A percentile compares a stretch with the other conserved stretches of the same genome.
Conservation (phyloP, 106 monocot genomes). For the Dendrobium chrysotoxum region DNA sequence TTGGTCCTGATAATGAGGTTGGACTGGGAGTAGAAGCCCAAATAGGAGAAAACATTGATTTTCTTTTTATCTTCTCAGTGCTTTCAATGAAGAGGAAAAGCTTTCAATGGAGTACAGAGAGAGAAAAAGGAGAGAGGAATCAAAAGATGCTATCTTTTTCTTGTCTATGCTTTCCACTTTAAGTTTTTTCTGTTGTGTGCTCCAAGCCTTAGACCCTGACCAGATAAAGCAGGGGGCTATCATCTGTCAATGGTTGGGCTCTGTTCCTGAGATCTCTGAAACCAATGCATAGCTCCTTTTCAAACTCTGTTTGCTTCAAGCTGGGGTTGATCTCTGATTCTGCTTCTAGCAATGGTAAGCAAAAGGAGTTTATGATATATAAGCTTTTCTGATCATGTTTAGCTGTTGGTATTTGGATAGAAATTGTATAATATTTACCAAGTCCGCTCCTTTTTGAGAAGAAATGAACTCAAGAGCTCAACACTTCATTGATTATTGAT, state of each 20-base stretch:
- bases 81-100: neutral
- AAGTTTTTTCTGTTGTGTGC: conserved; percentile 11
- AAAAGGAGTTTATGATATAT: neutral
- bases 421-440: too few relatives aligned
- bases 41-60: neutral
- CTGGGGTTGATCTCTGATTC: neutral
- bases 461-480: too few relatives aligned
- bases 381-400: neutral
- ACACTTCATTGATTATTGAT: neutral
- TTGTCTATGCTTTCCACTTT: conserved; percentile 26
- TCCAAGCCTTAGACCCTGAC: neutral
- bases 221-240: neutral
- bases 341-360: neutral
- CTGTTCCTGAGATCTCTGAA: conserved; percentile 20
- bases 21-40: neutral
- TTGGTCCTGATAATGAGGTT: neutral
- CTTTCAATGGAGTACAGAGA: conserved; percentile 6
- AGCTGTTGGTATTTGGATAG: neutral
- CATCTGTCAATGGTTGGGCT: neutral
- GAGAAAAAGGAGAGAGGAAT: conserved; percentile 35
- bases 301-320: conserved; percentile 7
- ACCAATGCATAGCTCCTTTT: conserved; percentile 23
- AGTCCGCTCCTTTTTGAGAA: neutral
- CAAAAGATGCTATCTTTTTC: conserved; percentile 45
- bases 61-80: neutral